These are phyloP conservation scores for Glycine tomentella DNA, from an alignment of 306 rosid species.

Conservation along the genomic window DNA sequence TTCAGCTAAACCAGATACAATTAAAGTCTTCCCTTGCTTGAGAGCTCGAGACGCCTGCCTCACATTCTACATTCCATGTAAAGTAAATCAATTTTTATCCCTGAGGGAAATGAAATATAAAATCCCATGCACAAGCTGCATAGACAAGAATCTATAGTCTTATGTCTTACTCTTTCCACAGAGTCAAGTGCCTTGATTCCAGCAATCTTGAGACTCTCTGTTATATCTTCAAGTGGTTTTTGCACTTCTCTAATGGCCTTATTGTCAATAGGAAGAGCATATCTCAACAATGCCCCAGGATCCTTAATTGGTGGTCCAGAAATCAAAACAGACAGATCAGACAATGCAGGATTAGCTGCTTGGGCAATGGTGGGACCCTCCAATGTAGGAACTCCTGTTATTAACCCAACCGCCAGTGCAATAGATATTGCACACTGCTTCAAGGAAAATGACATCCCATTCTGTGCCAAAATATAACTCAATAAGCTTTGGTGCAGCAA, in stretches of 20 bases:
- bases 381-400: slow-evolving; percentile 83
- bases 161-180: slow-evolving; percentile 78
- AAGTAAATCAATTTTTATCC: slow-evolving; percentile 38
- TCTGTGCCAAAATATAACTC: slow-evolving; percentile 57
- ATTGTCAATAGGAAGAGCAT: slow-evolving; percentile 91
- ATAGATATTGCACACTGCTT: slow-evolving; percentile 78
- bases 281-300: slow-evolving; percentile 90
- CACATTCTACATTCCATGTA: slow-evolving; percentile 66
- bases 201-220: slow-evolving; percentile 86
- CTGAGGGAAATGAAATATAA: background rate
- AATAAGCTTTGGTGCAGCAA: background rate
- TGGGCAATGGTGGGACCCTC: slow-evolving; percentile 61
- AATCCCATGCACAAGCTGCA: slow-evolving; percentile 18
- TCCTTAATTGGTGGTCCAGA: slow-evolving; percentile 98
- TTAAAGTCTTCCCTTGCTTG: slow-evolving; percentile 81
- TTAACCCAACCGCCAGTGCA: slow-evolving; percentile 77
- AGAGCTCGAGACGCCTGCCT: slow-evolving; percentile 88
- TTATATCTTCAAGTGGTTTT: slow-evolving; percentile 94
- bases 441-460: slow-evolving; percentile 63
- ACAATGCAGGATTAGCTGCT: slow-evolving; percentile 70
- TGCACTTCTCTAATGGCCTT: slow-evolving; percentile 96
- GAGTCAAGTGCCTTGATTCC: slow-evolving; percentile 94
- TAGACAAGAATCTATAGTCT: slow-evolving; percentile 14
- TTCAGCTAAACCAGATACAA: slow-evolving; percentile 86
- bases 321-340: slow-evolving; percentile 82